Percentiles rank a stretch among this genome's conserved stretches.
phyloP scores from a whole-genome alignment of 1,284 basidiomycete species.

The Erythrobasidium hasegawianum region DNA sequence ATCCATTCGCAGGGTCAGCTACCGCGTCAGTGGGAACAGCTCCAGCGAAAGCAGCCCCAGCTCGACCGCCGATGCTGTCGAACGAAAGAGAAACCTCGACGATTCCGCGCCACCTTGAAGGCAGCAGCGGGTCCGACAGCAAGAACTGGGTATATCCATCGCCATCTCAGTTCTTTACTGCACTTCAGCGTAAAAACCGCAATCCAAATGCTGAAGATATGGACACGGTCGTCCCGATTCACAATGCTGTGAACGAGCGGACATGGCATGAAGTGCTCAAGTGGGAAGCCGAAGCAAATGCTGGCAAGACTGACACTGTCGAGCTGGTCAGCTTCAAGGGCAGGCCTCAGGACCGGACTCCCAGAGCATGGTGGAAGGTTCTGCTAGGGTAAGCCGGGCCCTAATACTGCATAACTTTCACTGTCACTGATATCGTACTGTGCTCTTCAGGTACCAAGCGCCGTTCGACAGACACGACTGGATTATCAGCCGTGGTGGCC shows the following conservation, averaged over 20 bases:
- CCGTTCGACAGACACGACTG: conserved; percentile 98
- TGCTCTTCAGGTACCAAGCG: conserved; percentile 66
- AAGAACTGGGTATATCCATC: conserved; percentile 97
- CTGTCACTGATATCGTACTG: background rate
- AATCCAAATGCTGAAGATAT: conserved; percentile 72
- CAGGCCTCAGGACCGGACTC: conserved; percentile 66
- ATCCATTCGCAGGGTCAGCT: conserved; percentile 1
- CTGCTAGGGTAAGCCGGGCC: conserved; percentile 71
- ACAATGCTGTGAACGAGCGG: conserved; percentile 97
- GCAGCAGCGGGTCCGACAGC: conserved; percentile 43
- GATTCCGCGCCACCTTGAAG: conserved; percentile 21
- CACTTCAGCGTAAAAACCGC: conserved; percentile 91
- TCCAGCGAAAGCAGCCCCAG: background rate
- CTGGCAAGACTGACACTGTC: conserved; percentile 44
- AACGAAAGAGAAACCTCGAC: conserved; percentile 25
- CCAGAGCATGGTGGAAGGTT: conserved; percentile 75
- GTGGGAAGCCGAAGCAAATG: conserved; percentile 73
- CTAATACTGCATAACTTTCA: background rate
- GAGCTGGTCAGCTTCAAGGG: conserved; percentile 84
- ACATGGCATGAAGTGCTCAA: conserved; percentile 85
- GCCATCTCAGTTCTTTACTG: conserved; percentile 90
- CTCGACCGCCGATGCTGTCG: conserved; percentile 5
- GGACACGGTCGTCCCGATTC: conserved; percentile 93
- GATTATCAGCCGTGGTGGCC: conserved; percentile 88
- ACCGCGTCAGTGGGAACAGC: background rate